Conservation (phyloP, 2,329 filamentous ascomycete species). For the Ophiocordyceps camponoti-leonardi region DNA sequence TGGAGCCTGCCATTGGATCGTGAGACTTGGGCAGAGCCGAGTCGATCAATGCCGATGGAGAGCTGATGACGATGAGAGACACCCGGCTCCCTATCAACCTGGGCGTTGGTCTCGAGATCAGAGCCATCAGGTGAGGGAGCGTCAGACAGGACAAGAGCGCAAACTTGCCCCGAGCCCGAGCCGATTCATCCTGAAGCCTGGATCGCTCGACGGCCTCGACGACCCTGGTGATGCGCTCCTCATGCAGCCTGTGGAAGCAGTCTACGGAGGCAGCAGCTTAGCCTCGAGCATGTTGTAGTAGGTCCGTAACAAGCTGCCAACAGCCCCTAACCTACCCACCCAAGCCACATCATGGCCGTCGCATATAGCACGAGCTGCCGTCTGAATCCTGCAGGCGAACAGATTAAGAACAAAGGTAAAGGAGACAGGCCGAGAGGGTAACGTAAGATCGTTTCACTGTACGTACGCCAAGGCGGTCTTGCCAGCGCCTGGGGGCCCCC, state of each 20-base stretch:
- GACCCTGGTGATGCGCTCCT: slow-evolving; percentile 11
- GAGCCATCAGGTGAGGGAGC: slow-evolving; percentile 57
- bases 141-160: slow-evolving; percentile 35
- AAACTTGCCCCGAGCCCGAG: slow-evolving; percentile 14
- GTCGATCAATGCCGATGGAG: slow-evolving; percentile 59
- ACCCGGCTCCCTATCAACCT: slow-evolving; percentile 45
- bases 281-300: neutral
- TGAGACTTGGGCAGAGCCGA: slow-evolving; percentile 52
- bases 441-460: neutral
- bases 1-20: slow-evolving; percentile 18
- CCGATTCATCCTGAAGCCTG: neutral
- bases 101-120: slow-evolving; percentile 50
- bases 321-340: slow-evolving; percentile 50
- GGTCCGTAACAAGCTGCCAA: slow-evolving; percentile 3
- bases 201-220: slow-evolving; percentile 6
- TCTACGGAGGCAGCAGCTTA: slow-evolving; percentile 13
- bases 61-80: slow-evolving; percentile 60
- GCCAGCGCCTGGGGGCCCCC: slow-evolving; percentile 71
- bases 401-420: no score
- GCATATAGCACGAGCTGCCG: slow-evolving; percentile 45
- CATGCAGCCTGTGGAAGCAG: slow-evolving; percentile 25
- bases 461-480: slow-evolving; percentile 67
- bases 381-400: slow-evolving; percentile 40
- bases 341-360: slow-evolving; percentile 52
- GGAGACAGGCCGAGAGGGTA: neutral